These are phyloP conservation scores for Globisporangium barbulae DNA, from an alignment of 352 stramenopile genomes.

Conservation along the genomic window DNA sequence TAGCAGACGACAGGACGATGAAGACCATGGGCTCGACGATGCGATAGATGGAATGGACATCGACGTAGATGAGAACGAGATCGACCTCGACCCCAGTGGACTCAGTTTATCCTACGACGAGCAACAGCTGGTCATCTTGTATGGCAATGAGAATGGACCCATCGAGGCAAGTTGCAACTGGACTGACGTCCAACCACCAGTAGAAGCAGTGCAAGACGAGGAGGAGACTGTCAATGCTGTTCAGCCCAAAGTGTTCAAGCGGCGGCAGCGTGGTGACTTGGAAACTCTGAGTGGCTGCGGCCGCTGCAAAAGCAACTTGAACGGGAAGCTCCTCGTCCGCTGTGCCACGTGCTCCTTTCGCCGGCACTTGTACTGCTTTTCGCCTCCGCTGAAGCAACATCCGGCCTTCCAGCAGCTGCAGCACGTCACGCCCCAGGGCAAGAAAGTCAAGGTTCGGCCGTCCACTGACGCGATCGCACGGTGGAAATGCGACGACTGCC, in stretches of 20 bases:
- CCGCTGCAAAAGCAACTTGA: slow-evolving; percentile 61
- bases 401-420: slow-evolving; percentile 31
- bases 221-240: too few relatives aligned
- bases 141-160: background rate
- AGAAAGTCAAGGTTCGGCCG: slow-evolving; percentile 8
- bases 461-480: slow-evolving; percentile 14
- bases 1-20: too few relatives aligned
- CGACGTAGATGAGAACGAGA: background rate
- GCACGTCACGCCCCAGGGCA: slow-evolving; percentile 2
- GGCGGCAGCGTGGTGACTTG: background rate
- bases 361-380: slow-evolving; percentile 70
- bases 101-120: background rate
- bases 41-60: too few relatives aligned
- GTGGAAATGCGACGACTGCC: slow-evolving; percentile 30
- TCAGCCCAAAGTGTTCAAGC: background rate
- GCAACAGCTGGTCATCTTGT: background rate
- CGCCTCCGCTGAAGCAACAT: slow-evolving; percentile 57
- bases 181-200: background rate
- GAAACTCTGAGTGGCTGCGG: slow-evolving; percentile 24
- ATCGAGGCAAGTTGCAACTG: background rate
- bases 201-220: background rate
- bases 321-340: slow-evolving; percentile 55
- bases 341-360: slow-evolving; percentile 49
- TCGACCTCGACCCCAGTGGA: background rate
- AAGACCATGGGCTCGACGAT: background rate